phyloP scores from a whole-genome alignment of 768 basidiomycete species.

The Tulasnella sp. region DNA sequence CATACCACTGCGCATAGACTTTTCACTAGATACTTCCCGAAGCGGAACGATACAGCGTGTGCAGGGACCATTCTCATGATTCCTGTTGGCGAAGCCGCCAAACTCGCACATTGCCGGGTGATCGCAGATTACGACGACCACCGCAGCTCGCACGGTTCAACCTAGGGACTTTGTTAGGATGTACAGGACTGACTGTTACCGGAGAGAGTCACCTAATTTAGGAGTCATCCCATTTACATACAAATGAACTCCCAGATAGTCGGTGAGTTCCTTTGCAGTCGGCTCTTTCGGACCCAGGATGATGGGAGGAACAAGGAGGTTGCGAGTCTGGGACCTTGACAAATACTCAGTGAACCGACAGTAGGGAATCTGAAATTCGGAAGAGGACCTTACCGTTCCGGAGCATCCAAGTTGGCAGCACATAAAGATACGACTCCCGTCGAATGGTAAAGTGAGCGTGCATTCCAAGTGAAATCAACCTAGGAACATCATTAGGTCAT shows the following conservation, averaged over 20 bases:
- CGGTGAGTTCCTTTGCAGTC: conserved; percentile 21
- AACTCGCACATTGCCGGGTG: conserved; percentile 25
- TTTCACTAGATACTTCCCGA: background rate
- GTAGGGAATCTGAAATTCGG: background rate
- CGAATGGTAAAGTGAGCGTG: background rate
- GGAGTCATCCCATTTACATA: conserved; percentile 22
- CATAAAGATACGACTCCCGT: background rate
- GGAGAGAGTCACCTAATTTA: conserved; percentile 18
- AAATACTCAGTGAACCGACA: background rate
- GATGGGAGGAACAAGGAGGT: conserved; percentile 19
- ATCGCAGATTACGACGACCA: conserved; percentile 24
- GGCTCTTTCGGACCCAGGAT: conserved; percentile 25
- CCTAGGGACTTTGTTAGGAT: background rate
- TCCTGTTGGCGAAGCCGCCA: conserved; percentile 22
- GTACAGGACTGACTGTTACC: too few relatives aligned
- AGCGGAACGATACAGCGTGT: conserved; percentile 20
- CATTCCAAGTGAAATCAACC: background rate
- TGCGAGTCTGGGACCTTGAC: background rate
- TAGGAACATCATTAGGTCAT: background rate
- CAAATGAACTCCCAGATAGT: conserved; percentile 19
- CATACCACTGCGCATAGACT: background rate
- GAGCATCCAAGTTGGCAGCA: background rate
- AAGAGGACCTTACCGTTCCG: background rate
- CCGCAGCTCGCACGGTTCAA: conserved; percentile 11
- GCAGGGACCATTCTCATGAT: conserved; percentile 21